Evolutionary conservation across 257 asterid species (phyloP), one percentile per base, ranked within the genome.

Genomic region (Nicotiana noctiflora): DNA sequence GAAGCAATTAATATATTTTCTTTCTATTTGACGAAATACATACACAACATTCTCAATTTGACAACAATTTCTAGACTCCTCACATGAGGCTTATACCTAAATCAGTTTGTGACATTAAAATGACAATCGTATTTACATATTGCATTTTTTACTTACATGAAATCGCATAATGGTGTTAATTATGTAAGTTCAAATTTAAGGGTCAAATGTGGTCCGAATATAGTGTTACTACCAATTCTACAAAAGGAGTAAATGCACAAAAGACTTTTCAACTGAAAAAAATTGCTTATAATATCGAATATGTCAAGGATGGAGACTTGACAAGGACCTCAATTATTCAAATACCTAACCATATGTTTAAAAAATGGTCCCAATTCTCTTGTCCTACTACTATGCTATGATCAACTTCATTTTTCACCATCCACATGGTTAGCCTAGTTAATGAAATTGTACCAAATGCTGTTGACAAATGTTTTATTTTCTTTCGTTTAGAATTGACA

Each of bases 321-420:
- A 88, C 74, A 84, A 81, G 60, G 81, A 89, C 86, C 81, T 62
- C 82, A 70, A 46, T 34, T 23, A 49, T 65, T 81, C 83, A 59
- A 84, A 77, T 46, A 72, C 60, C 78, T 46, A 72, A 70, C 23
- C 23, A 72, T 55, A 46, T 72, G 60, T 23, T 34, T 32, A 3
- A 11, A 23, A 72, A 46, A 34, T 13, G 60, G 60, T 13, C 40
- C 78, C 78, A 72, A 23, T 72, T 72, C 60, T 72, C 51, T 70
- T 44, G 19, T 40, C 77, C 32, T 44, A 29, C 44, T 34, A 34
- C 77, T 6, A 19, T 21, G 12, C 27, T 25, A 29, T 29, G 31
- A 29, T 44, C 31, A 11, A 19, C 1, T 13, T 70, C 37, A 21
- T 70, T 44, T 8, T 44, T 21, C 37, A 21, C 57, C 21, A 70